Percentiles rank a stretch among this genome's conserved stretches.
These are phyloP conservation scores for Kondoa subrosea DNA, from an alignment of 768 basidiomycete genomes.

Conservation along the genomic window DNA sequence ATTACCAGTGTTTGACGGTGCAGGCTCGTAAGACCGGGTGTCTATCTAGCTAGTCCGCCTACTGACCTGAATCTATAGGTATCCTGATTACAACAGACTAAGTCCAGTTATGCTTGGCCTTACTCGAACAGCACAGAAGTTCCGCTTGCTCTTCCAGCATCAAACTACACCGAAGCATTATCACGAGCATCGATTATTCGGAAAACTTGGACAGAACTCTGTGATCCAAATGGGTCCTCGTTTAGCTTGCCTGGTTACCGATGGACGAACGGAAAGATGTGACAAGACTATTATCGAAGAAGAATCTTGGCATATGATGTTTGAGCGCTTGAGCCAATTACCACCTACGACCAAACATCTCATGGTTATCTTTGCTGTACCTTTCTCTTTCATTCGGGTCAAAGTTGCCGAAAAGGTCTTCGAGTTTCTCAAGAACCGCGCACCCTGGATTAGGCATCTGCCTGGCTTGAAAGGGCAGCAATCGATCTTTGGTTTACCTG, in stretches of 20 bases:
- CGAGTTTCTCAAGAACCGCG: neutral
- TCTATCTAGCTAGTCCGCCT: too few relatives aligned
- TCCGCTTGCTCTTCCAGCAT: conserved; percentile 19
- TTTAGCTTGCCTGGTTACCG: conserved; percentile 9
- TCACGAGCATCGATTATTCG: conserved; percentile 13
- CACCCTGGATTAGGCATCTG: conserved; percentile 15
- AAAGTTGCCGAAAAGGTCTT: conserved; percentile 15
- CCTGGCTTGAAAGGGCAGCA: conserved; percentile 16
- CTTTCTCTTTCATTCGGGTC: conserved; percentile 21
- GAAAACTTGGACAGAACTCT: conserved; percentile 11
- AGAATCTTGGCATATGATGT: conserved; percentile 11
- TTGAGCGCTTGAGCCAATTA: conserved; percentile 13
- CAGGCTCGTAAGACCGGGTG: too few relatives aligned
- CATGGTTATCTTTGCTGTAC: conserved; percentile 18
- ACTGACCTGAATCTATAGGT: too few relatives aligned
- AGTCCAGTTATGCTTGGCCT: conserved; percentile 19
- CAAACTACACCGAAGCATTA: conserved; percentile 15
- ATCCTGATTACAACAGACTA: conserved; percentile 14
- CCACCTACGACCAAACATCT: conserved; percentile 18
- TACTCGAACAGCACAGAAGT: conserved; percentile 13
- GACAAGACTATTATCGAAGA: conserved; percentile 8
- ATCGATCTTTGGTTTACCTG: conserved; percentile 19
- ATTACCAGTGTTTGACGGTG: conserved; percentile 12
- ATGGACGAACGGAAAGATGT: conserved; percentile 15
- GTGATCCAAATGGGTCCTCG: conserved; percentile 16